Evolutionary conservation across 2,329 filamentous ascomycete species (phyloP), one percentile per base, ranked within the genome.

Genomic region (Lachnellula hyalina): DNA sequence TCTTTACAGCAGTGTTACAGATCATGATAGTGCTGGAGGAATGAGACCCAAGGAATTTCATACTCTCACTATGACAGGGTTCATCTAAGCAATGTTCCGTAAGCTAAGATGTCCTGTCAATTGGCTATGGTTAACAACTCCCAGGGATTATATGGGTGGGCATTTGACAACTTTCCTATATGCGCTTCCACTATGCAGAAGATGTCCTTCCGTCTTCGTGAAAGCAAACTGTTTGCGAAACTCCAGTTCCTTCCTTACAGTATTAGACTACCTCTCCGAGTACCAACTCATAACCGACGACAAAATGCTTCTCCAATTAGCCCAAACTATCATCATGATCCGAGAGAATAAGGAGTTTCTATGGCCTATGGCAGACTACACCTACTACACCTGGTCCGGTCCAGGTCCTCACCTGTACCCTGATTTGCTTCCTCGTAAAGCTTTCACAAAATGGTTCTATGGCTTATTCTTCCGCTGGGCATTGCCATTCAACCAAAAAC

Each of bases 71-170:
- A 53, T 21, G 53, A 62, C 15, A 46, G 55, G 12, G 41, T 61
- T 23, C 53, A 61, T 51, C 47, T 62, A 17, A 58, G 60, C 34
- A 62, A 62, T 41, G 49, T 58, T 47, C 56, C 58, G 56, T 62
- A 49, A 51, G 58, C 58, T 23, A 23, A 40, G 11, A 34, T 41
- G 23, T 12, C 2, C 4, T 12, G 23, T 21, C n/a, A 1, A 11
- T 38, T 34, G 14, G 8, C 11, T 9, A 12, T 11, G 40, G n/a
- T 38, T 53, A 51, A 56, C 28, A 32, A 4, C 28, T 19, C 6
- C 17, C n/a, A 53, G 52, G 8, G 47, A 56, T 28, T 59, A 61
- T 15, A 35, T 53, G 11, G 49, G 53, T 5, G 57, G 57, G 12
- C 52, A 61, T 25, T 38, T 61, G 12, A 51, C 54, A 5, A 48